A percentile compares a stretch with the other conserved stretches of the same genome.
Evolutionary conservation across 305 asterid genomes (phyloP).

Genomic region (Nicotiana rustica): DNA sequence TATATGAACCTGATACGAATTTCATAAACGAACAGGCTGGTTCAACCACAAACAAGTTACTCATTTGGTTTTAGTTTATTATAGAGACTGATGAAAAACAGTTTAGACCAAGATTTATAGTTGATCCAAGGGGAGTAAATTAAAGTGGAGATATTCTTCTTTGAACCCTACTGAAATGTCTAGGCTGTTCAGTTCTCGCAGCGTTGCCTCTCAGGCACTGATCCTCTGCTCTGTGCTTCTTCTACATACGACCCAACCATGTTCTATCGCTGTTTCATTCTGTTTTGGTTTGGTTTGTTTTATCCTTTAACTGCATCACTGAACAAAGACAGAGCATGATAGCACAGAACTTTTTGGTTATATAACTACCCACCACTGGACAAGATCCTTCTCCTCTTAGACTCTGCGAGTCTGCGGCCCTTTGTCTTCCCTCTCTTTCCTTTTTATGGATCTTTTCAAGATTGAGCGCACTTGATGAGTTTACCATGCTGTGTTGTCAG

Average conservation of each 20-base stretch:
- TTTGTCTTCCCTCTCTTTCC: neutral
- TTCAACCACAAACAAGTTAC: neutral
- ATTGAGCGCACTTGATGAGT: neutral
- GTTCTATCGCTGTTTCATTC: neutral
- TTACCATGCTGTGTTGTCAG: neutral
- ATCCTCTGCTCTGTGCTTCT: neutral
- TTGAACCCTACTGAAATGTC: neutral
- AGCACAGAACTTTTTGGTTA: constrained; percentile 2
- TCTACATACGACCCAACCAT: neutral
- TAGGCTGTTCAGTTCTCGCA: neutral
- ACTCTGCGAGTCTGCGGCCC: neutral
- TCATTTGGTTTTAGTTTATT: constrained; percentile 8
- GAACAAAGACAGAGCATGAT: neutral
- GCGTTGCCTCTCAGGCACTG: neutral
- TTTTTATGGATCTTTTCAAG: neutral
- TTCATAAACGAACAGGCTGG: neutral
- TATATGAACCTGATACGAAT: neutral
- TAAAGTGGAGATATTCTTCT: neutral
- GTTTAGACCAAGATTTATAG: constrained; percentile 15
- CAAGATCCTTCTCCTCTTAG: constrained; percentile 1
- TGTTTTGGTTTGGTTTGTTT: neutral
- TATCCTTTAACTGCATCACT: neutral
- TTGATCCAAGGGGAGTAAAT: neutral
- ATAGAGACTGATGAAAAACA: neutral
- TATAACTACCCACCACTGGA: neutral